Base-by-base conservation (phyloP, 192 early-diverging fungal genomes). In the Coemansia sp. region DNA sequence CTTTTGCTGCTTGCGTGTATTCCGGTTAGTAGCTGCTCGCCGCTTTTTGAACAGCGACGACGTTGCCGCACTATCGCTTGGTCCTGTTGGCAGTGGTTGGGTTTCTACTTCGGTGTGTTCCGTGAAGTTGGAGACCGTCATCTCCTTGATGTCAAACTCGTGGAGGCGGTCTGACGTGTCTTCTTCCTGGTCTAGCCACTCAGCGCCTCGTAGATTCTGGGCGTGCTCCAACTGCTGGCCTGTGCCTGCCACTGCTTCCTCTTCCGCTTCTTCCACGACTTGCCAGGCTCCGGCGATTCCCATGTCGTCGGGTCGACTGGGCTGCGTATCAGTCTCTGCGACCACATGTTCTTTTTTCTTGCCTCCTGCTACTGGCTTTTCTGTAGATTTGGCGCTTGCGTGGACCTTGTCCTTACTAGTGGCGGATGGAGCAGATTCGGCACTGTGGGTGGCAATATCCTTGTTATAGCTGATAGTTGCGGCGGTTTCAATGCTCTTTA, bases 401-500 rank as follows among this genome's bases (percentile, higher is more conserved):
- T 34, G 1, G 29, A 18, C 33, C 20, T 22, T 70, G 15, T 33
- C 44, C 46, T 52, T 41, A 44, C 46, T 63, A 20, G 33, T 29
- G 20, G 20, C 49, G 24, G 49, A 27, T 8, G 49, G 38, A 55
- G 62, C 39, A 27, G 55, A 18, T 18, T 18, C 27, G 13, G 67
- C 3, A 33, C 29, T 24, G 40, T 22, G 22, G 2, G 44, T 33
- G 36, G 68, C 74, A 20, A 71, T 65, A 29, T 83, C 80, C 47
- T 61, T 66, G 36, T 38, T 70, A 47, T 78, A 78, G 58, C 66
- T 78, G 18, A 33, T 38, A 12, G 63, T 67, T 4, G 80, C 80
- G 5, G 78, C 90, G 62, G 68, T 77, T 52, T 92, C 91, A 62
- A 94, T 93, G 40, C 80, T 87, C 43, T 93, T 87, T 46, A 90